These are phyloP conservation scores for Meredithiella fracta DNA, from an alignment of 2,329 filamentous ascomycete species.

Conservation along the genomic window DNA sequence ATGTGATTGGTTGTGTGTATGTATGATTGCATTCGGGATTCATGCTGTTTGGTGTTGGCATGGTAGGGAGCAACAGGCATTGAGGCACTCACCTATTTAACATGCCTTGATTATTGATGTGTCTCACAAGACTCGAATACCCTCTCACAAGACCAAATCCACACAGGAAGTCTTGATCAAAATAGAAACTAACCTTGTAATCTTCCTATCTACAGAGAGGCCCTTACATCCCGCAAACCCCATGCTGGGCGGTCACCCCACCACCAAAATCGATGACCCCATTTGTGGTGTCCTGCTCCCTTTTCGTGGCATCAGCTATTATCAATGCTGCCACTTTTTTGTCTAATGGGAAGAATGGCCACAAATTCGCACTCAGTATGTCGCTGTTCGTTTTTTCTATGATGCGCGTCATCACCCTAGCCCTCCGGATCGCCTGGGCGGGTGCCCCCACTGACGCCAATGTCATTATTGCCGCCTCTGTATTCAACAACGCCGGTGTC, in stretches of 20 bases:
- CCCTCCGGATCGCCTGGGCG: constrained; percentile 38
- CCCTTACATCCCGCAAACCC: constrained; percentile 1
- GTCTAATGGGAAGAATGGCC: constrained; percentile 29
- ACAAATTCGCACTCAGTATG: constrained; percentile 44
- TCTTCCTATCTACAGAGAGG: background rate
- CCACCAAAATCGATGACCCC: constrained; percentile 42
- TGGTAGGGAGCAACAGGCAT: too few relatives aligned
- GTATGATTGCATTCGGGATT: too few relatives aligned
- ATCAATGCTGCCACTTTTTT: constrained; percentile 43
- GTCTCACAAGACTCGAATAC: too few relatives aligned
- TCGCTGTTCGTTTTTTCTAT: constrained; percentile 43
- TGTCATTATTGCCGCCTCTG: constrained; percentile 41
- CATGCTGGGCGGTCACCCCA: constrained; percentile 37
- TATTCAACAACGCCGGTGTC: constrained; percentile 60
- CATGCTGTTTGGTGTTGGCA: too few relatives aligned
- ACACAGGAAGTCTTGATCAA: background rate
- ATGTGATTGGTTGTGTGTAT: too few relatives aligned
- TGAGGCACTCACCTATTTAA: too few relatives aligned
- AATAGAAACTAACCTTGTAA: background rate
- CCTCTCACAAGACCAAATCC: background rate
- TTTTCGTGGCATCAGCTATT: constrained; percentile 35
- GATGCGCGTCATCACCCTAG: constrained; percentile 34
- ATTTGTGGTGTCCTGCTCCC: constrained; percentile 45
- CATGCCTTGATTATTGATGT: too few relatives aligned
- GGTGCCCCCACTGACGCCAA: constrained; percentile 23